phyloP scores from a whole-genome alignment of 768 basidiomycete species.

The Agaricus blazei region DNA sequence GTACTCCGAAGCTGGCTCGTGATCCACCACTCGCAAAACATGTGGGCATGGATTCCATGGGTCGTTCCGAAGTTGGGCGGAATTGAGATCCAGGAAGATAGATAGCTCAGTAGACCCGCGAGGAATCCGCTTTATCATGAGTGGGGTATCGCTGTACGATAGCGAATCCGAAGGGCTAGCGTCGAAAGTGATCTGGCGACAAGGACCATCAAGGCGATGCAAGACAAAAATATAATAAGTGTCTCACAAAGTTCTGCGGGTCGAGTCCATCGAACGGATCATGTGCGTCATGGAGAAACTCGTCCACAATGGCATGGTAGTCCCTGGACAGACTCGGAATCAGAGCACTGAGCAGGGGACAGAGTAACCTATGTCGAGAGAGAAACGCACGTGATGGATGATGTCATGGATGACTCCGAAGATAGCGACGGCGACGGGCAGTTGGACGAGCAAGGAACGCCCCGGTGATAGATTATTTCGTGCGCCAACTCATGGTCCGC shows the following conservation, averaged over 20 bases:
- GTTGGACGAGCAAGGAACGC: slow-evolving; percentile 13
- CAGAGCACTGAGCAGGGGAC: not conserved
- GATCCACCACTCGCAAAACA: slow-evolving; percentile 37
- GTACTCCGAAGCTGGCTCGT: slow-evolving; percentile 22
- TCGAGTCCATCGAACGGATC: slow-evolving; percentile 17
- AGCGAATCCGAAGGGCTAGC: slow-evolving; percentile 15
- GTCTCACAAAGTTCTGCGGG: slow-evolving; percentile 17
- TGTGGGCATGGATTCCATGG: slow-evolving; percentile 53
- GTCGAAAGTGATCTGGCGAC: slow-evolving; percentile 26
- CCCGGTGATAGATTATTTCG: slow-evolving; percentile 10
- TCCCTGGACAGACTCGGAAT: slow-evolving; percentile 11
- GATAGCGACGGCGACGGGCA: slow-evolving; percentile 15
- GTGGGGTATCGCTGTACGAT: slow-evolving; percentile 18
- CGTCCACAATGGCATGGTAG: slow-evolving; percentile 19
- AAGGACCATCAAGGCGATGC: not conserved
- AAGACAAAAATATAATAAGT: not conserved
- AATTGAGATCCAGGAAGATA: slow-evolving; percentile 39
- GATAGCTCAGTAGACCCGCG: slow-evolving; percentile 32
- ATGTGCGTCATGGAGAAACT: slow-evolving; percentile 14
- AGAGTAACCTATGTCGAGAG: slow-evolving; percentile 12
- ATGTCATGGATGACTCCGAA: slow-evolving; percentile 15
- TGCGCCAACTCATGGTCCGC: slow-evolving; percentile 15
- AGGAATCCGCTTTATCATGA: slow-evolving; percentile 37
- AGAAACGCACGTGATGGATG: slow-evolving; percentile 8
- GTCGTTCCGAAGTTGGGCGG: slow-evolving; percentile 37